Evolutionary conservation across 2,329 filamentous ascomycete genomes (phyloP).

Genomic region (Beauveria medogensis): DNA sequence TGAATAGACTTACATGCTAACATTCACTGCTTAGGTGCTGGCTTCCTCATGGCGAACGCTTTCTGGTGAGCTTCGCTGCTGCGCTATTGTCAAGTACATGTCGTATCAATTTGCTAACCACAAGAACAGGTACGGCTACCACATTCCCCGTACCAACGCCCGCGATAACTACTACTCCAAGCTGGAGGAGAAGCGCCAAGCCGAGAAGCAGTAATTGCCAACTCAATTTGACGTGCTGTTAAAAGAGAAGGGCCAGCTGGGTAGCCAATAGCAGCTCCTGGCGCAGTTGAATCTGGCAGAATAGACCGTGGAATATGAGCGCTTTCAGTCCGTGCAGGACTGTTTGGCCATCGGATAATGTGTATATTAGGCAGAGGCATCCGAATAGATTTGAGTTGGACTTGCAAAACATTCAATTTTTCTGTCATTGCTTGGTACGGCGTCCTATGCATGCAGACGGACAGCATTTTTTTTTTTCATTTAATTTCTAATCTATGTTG

Average conservation of each 20-base stretch:
- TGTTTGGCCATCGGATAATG: slow-evolving; percentile 6
- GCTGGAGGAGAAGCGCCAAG: slow-evolving; percentile 49
- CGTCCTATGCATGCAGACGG: not conserved
- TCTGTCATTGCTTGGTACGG: not conserved
- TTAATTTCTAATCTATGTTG: too few relatives aligned
- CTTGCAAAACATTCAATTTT: not conserved
- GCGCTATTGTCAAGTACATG: not conserved
- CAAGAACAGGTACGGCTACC: slow-evolving; percentile 49
- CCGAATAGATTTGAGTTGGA: slow-evolving; percentile 5
- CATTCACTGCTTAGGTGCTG: slow-evolving; percentile 34
- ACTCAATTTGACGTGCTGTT: not conserved
- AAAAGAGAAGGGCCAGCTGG: not conserved
- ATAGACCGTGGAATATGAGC: slow-evolving; percentile 4
- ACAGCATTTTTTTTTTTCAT: not conserved
- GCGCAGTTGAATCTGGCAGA: not conserved
- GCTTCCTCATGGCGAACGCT: slow-evolving; percentile 44
- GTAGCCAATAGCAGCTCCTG: not conserved
- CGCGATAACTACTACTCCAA: slow-evolving; percentile 52
- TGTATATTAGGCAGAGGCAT: slow-evolving; percentile 11
- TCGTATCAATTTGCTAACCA: slow-evolving; percentile 5
- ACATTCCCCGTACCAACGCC: slow-evolving; percentile 50
- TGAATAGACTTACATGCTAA: not conserved
- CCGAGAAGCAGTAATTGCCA: slow-evolving; percentile 19
- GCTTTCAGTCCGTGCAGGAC: not conserved
- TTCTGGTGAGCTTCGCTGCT: slow-evolving; percentile 42